These are phyloP conservation scores for Suhomyces kunorum DNA, from an alignment of 1,139 yeast genomes.

Conservation along the genomic window DNA sequence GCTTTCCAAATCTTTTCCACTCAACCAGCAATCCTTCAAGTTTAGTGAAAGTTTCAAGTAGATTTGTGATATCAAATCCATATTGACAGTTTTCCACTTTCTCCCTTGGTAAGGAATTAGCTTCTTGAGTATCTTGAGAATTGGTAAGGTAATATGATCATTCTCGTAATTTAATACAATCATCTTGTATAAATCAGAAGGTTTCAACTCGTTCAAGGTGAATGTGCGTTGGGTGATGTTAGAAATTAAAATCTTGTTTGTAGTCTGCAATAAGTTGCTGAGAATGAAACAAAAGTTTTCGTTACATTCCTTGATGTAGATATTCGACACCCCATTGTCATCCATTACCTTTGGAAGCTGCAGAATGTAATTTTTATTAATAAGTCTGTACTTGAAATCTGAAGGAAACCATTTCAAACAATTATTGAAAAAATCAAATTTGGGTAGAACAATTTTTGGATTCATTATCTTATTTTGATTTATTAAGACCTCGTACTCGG, in stretches of 20 bases:
- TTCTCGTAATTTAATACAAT: conserved; percentile 57
- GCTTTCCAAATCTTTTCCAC: conserved; percentile 76
- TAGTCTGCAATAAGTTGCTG: conserved; percentile 44
- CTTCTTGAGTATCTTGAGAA: conserved; percentile 72
- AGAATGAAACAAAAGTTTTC: conserved; percentile 46
- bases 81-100: conserved; percentile 90
- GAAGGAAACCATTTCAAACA: conserved; percentile 31
- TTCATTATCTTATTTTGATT: conserved; percentile 47
- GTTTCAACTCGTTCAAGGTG: conserved; percentile 56
- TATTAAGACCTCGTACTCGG: conserved; percentile 37
- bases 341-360: conserved; percentile 32
- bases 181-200: conserved; percentile 51
- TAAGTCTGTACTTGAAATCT: conserved; percentile 23
- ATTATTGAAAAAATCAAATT: conserved; percentile 45
- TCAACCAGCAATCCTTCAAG: conserved; percentile 84
- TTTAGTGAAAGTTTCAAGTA: conserved; percentile 73
- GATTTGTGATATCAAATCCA: conserved; percentile 90
- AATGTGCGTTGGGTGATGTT: conserved; percentile 55
- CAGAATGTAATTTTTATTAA: conserved; percentile 32
- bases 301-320: conserved; percentile 38
- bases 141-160: conserved; percentile 63
- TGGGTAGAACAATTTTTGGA: conserved; percentile 44
- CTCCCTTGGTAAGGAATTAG: conserved; percentile 89
- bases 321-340: conserved; percentile 29
- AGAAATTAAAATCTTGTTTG: conserved; percentile 47